Evolutionary conservation across 163 green algal species (phyloP).

Genomic region (Scenedesmus sp.): DNA sequence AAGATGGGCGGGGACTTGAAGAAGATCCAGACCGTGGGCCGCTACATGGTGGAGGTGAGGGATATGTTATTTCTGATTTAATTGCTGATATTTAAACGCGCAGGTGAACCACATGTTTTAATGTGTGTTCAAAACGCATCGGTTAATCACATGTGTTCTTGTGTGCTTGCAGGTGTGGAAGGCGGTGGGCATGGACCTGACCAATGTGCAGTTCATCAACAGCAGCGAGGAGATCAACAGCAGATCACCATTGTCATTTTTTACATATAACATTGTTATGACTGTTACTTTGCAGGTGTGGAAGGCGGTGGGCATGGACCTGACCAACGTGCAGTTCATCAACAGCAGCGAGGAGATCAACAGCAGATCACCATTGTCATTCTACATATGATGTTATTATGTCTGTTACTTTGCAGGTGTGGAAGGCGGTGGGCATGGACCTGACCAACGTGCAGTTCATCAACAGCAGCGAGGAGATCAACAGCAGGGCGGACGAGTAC

Average conservation of each 20-base stretch:
- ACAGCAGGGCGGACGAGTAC: constrained; percentile 83
- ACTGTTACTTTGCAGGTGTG: constrained; percentile 86
- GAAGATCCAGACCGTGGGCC: constrained; percentile 97
- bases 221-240: constrained; percentile 61
- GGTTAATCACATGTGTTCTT: neutral
- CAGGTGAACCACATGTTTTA: neutral
- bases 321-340: constrained; percentile 90
- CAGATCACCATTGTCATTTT: neutral
- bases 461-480: constrained; percentile 78
- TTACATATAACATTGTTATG: neutral
- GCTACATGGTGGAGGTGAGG: constrained; percentile 76
- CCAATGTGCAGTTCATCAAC: constrained; percentile 89
- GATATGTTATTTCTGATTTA: neutral
- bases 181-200: constrained; percentile 97
- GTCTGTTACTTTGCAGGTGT: constrained; percentile 84
- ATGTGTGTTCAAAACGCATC: neutral
- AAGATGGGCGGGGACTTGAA: constrained; percentile 99
- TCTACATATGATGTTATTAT: neutral
- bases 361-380: neutral
- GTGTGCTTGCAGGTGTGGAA: constrained; percentile 93
- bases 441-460: constrained; percentile 91
- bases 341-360: constrained; percentile 69
- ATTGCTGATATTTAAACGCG: neutral
- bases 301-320: constrained; percentile 98
- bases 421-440: constrained; percentile 99